These are phyloP conservation scores for Suillus spraguei DNA, from an alignment of 768 basidiomycete species.

Conservation along the genomic window DNA sequence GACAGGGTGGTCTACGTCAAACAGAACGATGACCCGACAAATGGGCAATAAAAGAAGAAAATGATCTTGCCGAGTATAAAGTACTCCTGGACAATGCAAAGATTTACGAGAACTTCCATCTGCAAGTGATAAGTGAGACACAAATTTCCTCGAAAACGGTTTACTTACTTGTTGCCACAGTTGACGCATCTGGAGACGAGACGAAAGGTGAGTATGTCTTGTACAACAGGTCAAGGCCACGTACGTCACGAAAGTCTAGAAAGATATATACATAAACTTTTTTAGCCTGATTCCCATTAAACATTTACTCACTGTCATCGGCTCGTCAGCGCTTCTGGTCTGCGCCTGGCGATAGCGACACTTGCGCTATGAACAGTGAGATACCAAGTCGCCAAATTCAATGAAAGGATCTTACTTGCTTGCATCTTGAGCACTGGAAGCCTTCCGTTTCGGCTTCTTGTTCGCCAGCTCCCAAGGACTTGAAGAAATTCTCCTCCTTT, in stretches of 20 bases:
- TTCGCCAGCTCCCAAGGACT: constrained; percentile 87
- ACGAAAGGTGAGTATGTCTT: constrained; percentile 11
- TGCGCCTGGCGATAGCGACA: constrained; percentile 95
- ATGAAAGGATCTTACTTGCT: constrained; percentile 56
- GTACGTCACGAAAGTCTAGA: constrained; percentile 87
- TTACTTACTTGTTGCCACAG: constrained; percentile 59
- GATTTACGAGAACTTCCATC: constrained; percentile 66
- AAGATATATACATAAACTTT: constrained; percentile 13
- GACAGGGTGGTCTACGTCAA: constrained; percentile 3
- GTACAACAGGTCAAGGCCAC: constrained; percentile 23
- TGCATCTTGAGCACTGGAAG: constrained; percentile 96
- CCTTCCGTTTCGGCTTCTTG: constrained; percentile 95
- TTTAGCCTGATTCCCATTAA: not conserved
- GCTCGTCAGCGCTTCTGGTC: constrained; percentile 96
- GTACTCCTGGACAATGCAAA: not conserved
- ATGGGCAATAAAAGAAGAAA: constrained; percentile 4
- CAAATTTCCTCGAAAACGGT: not conserved
- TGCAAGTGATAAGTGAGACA: constrained; percentile 23
- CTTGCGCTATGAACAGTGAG: constrained; percentile 55
- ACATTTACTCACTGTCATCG: constrained; percentile 80
- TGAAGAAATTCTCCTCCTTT: constrained; percentile 84
- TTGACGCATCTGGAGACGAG: constrained; percentile 54
- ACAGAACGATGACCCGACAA: constrained; percentile 9
- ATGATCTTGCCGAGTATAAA: constrained; percentile 8
- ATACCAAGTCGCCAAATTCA: not conserved